Evolutionary conservation across 169 alveolate genomes (phyloP).

Genomic region (Plasmodium coatneyi): DNA sequence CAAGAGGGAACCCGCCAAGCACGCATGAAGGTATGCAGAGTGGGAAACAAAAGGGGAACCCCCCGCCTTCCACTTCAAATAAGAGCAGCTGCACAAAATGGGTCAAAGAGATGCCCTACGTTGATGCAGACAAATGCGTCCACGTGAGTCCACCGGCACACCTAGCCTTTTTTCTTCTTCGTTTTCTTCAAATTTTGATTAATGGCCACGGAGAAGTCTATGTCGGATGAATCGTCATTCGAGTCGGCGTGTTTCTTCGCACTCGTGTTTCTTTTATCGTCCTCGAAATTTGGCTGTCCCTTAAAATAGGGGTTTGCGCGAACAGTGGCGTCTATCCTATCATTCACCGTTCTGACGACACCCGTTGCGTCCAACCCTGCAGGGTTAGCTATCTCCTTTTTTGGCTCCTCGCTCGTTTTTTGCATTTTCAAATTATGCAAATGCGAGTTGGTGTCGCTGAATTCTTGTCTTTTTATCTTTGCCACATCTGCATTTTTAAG

Average conservation of each 20-base stretch:
- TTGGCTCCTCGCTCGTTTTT: background rate
- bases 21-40: background rate
- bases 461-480: constrained; percentile 62
- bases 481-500: background rate
- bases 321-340: background rate
- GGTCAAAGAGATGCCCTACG: background rate
- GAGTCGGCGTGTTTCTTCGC: background rate
- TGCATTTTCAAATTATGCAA: constrained; percentile 9
- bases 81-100: background rate
- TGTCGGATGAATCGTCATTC: constrained; percentile 62
- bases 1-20: background rate
- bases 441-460: constrained; percentile 17
- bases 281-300: background rate
- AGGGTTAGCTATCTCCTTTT: background rate
- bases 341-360: background rate
- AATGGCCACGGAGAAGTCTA: constrained; percentile 63
- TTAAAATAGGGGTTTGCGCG: background rate
- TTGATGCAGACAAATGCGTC: background rate
- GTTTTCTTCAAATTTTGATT: constrained; percentile 33
- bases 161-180: constrained; percentile 13
- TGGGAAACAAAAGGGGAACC: background rate
- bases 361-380: constrained; percentile 1
- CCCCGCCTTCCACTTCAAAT: background rate
- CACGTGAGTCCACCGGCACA: background rate
- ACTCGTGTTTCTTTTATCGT: background rate